Evolutionary conservation across 441 rosid genomes (phyloP), one percentile per base, ranked within the genome.

Genomic region (Arabidopsis lyrata): DNA sequence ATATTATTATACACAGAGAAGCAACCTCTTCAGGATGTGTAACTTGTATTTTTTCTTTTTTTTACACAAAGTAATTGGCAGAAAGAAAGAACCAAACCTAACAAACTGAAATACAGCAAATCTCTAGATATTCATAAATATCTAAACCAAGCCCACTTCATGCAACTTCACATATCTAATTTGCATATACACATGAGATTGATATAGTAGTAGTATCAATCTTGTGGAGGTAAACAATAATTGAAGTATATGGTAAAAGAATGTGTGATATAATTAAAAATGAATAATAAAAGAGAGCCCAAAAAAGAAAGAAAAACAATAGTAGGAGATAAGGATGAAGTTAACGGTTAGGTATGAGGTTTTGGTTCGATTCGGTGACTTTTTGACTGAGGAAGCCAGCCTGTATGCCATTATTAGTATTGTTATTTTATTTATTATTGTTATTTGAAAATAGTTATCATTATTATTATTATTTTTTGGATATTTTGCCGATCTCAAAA

Each of bases 301-400:
- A 16, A 32, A 13, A 14, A 32, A 34, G 31, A 38, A 44, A 27
- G 4, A 5, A 27, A 31, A 58, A 59, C 15, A 36, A n/a, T 12
- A 22, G 8, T 34, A 3, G 31, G 34, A 49, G 70, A 65, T 65
- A 65, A 65, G 45, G 70, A 64, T 65, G 70, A 35, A 49, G 34
- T 12, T 41, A 64, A 64, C 66, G 50, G 66, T 61, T 61, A 61
- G 80, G 73, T 77, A 66, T 35, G 68, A 71, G 69, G 59, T 52
- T 72, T 77, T 77, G 63, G 80, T 71, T 71, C 68, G 80, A 61
- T 61, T 61, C 36, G 35, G 22, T 61, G 47, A 66, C 60, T 52
- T 53, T 52, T 66, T 54, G 76, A 63, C 63, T 54, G 76, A 72
- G 63, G 57, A 55, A 63, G 70, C 70, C 76, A 72, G 76, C 57